Percentiles rank a stretch among this genome's conserved stretches.
phyloP scores from a whole-genome alignment of 148 eudicot species.

The Tetragonia tetragonoides region DNA sequence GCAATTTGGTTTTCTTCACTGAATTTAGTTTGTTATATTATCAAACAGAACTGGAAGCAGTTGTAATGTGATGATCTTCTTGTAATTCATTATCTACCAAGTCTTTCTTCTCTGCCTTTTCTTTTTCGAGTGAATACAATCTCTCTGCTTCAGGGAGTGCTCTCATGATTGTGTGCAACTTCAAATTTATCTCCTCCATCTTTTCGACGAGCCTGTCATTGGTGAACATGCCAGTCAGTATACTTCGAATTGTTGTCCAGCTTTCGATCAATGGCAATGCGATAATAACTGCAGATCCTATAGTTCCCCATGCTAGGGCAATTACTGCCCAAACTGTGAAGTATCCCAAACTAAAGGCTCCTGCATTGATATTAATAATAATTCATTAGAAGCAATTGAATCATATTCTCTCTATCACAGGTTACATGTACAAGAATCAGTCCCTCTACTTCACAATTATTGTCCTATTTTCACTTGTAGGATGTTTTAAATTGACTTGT shows the following conservation, averaged over 20 bases:
- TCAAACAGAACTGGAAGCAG: neutral
- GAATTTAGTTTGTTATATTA: neutral
- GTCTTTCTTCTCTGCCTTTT: constrained; percentile 55
- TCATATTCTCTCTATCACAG: neutral
- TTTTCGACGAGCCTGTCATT: constrained; percentile 64
- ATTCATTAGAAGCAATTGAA: neutral
- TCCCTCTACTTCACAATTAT: too few species aligned
- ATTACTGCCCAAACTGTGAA: constrained; percentile 86
- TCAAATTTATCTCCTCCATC: constrained; percentile 58
- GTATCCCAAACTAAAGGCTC: constrained; percentile 68
- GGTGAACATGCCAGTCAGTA: constrained; percentile 70
- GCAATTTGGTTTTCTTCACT: too few species aligned
- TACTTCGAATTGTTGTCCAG: constrained; percentile 66
- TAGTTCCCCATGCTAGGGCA: constrained; percentile 91
- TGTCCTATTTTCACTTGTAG: too few species aligned
- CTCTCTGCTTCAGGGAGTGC: constrained; percentile 79
- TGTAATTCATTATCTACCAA: constrained; percentile 22
- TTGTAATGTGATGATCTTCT: constrained; percentile 1
- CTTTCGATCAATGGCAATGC: constrained; percentile 80
- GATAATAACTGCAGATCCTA: constrained; percentile 80
- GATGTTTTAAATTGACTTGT: too few species aligned
- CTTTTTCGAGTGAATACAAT: constrained; percentile 60
- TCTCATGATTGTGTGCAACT: constrained; percentile 54
- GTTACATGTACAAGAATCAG: too few species aligned
- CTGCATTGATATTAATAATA: constrained; percentile 33